These are phyloP conservation scores for Mucor saturninus DNA, from an alignment of 371 early-diverging fungal species.

Conservation along the genomic window DNA sequence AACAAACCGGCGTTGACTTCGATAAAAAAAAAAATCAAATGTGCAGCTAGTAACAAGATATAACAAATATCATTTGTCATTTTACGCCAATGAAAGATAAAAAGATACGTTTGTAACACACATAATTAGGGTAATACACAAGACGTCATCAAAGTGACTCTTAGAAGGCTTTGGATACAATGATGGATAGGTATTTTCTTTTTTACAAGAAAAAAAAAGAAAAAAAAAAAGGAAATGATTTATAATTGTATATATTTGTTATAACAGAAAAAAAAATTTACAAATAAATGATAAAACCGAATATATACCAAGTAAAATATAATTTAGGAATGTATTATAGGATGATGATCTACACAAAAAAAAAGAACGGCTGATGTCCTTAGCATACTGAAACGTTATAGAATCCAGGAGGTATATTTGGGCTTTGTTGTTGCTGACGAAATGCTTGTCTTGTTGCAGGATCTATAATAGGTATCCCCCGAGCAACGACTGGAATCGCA, in stretches of 20 bases:
- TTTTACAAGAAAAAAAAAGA: too few species aligned
- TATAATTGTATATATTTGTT: background rate
- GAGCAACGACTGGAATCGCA: background rate
- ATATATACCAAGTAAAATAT: background rate
- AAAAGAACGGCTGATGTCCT: background rate
- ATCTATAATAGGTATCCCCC: constrained; percentile 18
- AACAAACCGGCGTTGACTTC: background rate
- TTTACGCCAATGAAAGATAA: background rate
- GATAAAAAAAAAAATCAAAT: background rate
- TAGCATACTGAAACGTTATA: constrained; percentile 23
- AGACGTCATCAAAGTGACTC: background rate
- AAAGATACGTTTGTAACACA: background rate
- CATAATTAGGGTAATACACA: too few species aligned
- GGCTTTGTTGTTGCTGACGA: constrained; percentile 14
- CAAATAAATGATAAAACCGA: background rate
- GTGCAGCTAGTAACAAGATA: background rate
- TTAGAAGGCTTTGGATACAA: background rate
- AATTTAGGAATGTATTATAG: background rate
- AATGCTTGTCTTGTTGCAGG: constrained; percentile 17
- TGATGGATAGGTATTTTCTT: background rate
- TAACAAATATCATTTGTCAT: background rate
- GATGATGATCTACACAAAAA: background rate
- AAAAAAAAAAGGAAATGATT: too few species aligned
- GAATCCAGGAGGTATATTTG: constrained; percentile 22
- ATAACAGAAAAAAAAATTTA: background rate